Base-by-base conservation (phyloP, 108 stramenopile species). In the Discostella stelligeroides region DNA sequence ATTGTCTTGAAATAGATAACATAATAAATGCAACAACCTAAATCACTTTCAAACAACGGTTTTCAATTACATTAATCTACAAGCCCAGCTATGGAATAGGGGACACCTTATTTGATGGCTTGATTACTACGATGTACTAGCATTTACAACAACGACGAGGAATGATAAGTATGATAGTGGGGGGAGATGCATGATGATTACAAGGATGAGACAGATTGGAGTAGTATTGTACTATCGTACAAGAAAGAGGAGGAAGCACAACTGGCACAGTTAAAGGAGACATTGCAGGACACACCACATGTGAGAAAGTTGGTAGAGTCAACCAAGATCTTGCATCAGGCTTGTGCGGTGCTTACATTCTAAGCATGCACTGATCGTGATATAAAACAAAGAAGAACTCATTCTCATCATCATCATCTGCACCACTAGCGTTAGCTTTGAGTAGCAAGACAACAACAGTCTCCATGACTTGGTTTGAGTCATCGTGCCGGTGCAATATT, bases 311-410 rank as follows among this genome's bases (percentile, higher is more conserved):
- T 99, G 46, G 98, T 98, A 0, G 89, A 92, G 39, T 64, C 91
- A 41, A 86, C 97, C 55, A 92, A 89, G 74, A 99, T 98, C 0
- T 45, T 98, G 49, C 97, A 98, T 85, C 99, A 99, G 81, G 99
- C 97, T 23, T 79, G 90, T 24, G 94, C 97, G 9, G 66, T 99
- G 28, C 79, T 99, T 43, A 90, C 95, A 12, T 98, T 96, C 73
- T 72, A 99, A 62, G 96, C 96, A 38, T 94, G 95, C 69, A 76
- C 88, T 46, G 98, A 99, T 68, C 83, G 88, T 49, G 70, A 79
- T 40, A 69, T n/a, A n/a, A 63, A 30, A 66, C 60, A 18, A 40
- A 60, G 3, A 59, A 83, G 14, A 34, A 54, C 8, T 40, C 62
- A 7, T 84, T 80, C 3, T 77, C 82, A 10, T 58, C 82, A 4